Evolutionary conservation across 2,329 filamentous ascomycete genomes (phyloP).

Genomic region (Colletotrichum zoysiae): DNA sequence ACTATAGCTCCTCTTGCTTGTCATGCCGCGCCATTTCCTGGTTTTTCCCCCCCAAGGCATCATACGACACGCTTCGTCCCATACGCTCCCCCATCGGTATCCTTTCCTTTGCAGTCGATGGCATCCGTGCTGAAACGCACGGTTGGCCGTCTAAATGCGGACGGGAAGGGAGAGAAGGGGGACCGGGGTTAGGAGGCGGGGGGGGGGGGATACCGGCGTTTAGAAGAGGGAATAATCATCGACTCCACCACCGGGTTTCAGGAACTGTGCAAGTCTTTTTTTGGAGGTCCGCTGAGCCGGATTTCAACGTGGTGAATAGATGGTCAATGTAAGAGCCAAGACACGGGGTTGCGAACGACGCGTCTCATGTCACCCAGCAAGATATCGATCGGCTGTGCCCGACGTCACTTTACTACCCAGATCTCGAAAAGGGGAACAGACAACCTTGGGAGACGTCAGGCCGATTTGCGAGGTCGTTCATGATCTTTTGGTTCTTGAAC

Average conservation of each 20-base stretch:
- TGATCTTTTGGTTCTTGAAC: neutral
- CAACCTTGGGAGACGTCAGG: neutral
- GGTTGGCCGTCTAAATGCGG: neutral
- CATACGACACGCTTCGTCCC: conserved; percentile 6
- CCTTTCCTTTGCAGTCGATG: conserved; percentile 1
- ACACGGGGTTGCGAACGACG: neutral
- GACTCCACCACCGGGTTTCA: conserved; percentile 37
- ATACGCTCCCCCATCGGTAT: neutral
- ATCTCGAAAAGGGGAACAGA: neutral
- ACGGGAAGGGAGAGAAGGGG: neutral
- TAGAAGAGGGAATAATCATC: neutral
- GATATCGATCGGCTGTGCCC: neutral
- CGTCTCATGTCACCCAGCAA: neutral
- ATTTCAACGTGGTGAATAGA: too few relatives aligned
- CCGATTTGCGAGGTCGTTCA: neutral
- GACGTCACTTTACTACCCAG: neutral
- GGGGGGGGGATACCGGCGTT: conserved; percentile 1
- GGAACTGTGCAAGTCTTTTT: conserved; percentile 10
- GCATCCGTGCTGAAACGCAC: conserved; percentile 31
- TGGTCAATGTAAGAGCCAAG: neutral
- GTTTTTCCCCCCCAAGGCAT: neutral
- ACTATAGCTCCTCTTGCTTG: neutral
- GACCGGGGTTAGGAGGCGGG: too few relatives aligned
- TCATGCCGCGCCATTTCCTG: neutral
- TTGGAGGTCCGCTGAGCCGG: neutral